Evolutionary conservation across 257 asterid species (phyloP), one percentile per base, ranked within the genome.

Genomic region (Nicotiana tabacum): DNA sequence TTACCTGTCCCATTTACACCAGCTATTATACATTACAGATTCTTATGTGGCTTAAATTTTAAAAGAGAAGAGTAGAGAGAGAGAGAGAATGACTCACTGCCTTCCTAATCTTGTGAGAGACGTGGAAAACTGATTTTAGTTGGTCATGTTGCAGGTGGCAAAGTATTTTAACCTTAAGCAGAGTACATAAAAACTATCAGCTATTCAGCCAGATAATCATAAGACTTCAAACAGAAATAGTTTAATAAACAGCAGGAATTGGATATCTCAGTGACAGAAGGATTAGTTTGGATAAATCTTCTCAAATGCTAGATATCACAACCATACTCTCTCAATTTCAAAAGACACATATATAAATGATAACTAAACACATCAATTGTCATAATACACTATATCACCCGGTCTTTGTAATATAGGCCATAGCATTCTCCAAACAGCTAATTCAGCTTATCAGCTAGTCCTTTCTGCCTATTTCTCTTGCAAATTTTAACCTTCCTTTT

Each of bases 71-170:
- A 66, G 17, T 16, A 13, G 18, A 16, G 37, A 66, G 83, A 64
- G 30, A 57, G 11, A 61, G 60, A 61, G 56, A 82, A 60, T 39
- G 78, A 94, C 98, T 90, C 83, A 96, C 99, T 32, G 99, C 97
- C 86, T 91, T 96, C 86, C 99, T 88, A 57, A 94, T 85, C 86
- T 91, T 96, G 88, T 88, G 92, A 33, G 99, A 96, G 86, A 94
- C 99, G 57, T 96, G 98, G 90, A 96, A 96, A 87, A 91, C 97
- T 37, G 98, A 90, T 88, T 90, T 87, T 46, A 96, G 98, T 64
- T 96, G 98, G 86, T 96, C 99, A 65, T 96, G 99, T 90, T 94
- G 96, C 82, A 96, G 91, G 89, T 94, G 96, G 89, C 99, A 96
- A 77, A 96, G 89, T 78, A 96, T 87, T 86, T 95, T 95, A 8